Conservation (phyloP, 2,329 filamentous ascomycete genomes). For the Penicillium sp. region DNA sequence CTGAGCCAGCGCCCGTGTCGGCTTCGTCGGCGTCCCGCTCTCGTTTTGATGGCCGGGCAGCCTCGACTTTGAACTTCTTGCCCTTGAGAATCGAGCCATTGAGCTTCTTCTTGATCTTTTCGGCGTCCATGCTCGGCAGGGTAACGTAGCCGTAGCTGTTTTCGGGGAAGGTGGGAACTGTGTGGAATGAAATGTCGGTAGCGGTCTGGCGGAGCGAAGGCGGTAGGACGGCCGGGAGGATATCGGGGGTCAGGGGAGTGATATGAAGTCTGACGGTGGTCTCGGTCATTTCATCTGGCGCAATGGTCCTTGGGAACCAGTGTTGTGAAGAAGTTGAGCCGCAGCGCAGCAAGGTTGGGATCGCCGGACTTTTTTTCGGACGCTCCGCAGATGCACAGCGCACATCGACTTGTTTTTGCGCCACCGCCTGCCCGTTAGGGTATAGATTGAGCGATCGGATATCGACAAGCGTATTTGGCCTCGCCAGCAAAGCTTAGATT, state of each 20-base stretch:
- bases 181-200: slow-evolving; percentile 84
- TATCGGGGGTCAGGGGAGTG: slow-evolving; percentile 74
- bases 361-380: slow-evolving; percentile 6
- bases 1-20: slow-evolving; percentile 40
- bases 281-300: slow-evolving; percentile 32
- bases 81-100: slow-evolving; percentile 85
- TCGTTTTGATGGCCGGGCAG: slow-evolving; percentile 68
- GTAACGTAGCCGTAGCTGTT: slow-evolving; percentile 88
- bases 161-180: slow-evolving; percentile 84
- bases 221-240: slow-evolving; percentile 72
- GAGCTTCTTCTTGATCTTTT: slow-evolving; percentile 88
- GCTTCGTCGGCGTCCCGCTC: slow-evolving; percentile 44
- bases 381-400: not conserved
- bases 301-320: not conserved
- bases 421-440: not conserved
- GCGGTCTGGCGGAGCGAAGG: slow-evolving; percentile 66
- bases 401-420: not conserved
- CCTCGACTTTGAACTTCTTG: slow-evolving; percentile 79
- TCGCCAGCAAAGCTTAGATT: too few relatives aligned
- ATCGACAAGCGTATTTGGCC: not conserved
- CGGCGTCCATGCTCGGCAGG: slow-evolving; percentile 75
- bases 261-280: slow-evolving; percentile 71
- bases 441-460: not conserved
- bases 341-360: not conserved
- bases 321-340: not conserved